Evolutionary conservation across 805 yeast species (phyloP), one percentile per base, ranked within the genome.

Genomic region (Lipomyces japonicus): DNA sequence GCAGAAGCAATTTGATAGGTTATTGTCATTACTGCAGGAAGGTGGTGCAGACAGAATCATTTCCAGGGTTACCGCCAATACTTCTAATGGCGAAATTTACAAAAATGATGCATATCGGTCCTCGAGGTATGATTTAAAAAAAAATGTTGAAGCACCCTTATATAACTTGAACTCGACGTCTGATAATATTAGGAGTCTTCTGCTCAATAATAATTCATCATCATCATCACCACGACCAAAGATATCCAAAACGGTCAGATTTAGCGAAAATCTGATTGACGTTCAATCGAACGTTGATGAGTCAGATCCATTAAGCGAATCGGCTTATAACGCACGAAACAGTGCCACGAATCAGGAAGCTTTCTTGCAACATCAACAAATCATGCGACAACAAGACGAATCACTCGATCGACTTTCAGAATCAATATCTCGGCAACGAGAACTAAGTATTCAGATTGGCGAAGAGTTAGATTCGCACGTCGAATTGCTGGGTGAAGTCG

Each of bases 361-460:
- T 24, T 28, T 62, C 45, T 51, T 59, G 44, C 54, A 45, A 45
- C 66, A 65, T 52, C 66, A 63, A 43, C 62, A 63, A 42, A 48
- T 60, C 22, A 57, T 69, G 61, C 60, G 57, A n/a, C 66, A 68
- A 32, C 75, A 71, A 51, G 75, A 71, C 51, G 61, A 60, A 28
- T 65, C 70, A 16, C 61, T 71, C 16, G 71, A 66, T 36, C 46
- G 61, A 14, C 65, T 71, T 26, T 60, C 72, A 1, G 42, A 46
- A 22, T 65, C 70, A 23, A 71, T 72, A 4, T 55, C 64, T 9
- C 63, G 73, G 10, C 73, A 69, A 55, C 71, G 68, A 18, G 65
- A 63, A 38, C 64, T 71, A 31, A 65, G 71, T 42, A 57, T 65
- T 22, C 67, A 68, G 32, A 71, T 71, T 35, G 69, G 70, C 46